These are phyloP conservation scores for Kluyveromyces wickerhamii DNA, from an alignment of 805 yeast genomes.

Conservation along the genomic window DNA sequence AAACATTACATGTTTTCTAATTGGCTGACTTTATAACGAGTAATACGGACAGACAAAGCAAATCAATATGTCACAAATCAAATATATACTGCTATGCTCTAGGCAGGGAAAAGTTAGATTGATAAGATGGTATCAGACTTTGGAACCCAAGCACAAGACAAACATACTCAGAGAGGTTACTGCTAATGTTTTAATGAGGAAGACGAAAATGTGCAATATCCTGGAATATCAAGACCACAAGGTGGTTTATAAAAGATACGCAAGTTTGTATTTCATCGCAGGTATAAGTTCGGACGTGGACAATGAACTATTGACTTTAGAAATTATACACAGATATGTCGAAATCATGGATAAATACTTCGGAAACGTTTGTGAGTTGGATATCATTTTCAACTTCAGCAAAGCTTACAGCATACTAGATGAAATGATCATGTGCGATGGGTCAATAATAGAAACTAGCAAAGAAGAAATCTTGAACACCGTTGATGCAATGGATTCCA, in stretches of 20 bases:
- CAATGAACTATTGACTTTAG: slow-evolving; percentile 80
- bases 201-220: slow-evolving; percentile 93
- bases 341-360: slow-evolving; percentile 95
- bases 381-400: slow-evolving; percentile 91
- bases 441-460: slow-evolving; percentile 77
- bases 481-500: slow-evolving; percentile 77
- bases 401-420: slow-evolving; percentile 89
- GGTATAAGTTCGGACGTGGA: slow-evolving; percentile 51
- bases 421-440: slow-evolving; percentile 76
- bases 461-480: slow-evolving; percentile 69
- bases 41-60: too few relatives aligned
- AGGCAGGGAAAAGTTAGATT: slow-evolving; percentile 93
- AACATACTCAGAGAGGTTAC: slow-evolving; percentile 80
- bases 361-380: slow-evolving; percentile 94
- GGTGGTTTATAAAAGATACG: slow-evolving; percentile 86
- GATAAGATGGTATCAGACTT: slow-evolving; percentile 85
- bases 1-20: too few relatives aligned
- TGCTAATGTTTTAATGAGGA: slow-evolving; percentile 73
- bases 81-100: slow-evolving; percentile 73
- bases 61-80: slow-evolving; percentile 37
- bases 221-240: slow-evolving; percentile 71
- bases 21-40: too few relatives aligned
- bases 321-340: slow-evolving; percentile 84
- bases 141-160: slow-evolving; percentile 76
- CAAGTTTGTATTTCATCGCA: slow-evolving; percentile 82